Evolutionary conservation across 2,329 filamentous ascomycete genomes (phyloP), one percentile per base, ranked within the genome.

Genomic region (Colletotrichum neosansevieriae): DNA sequence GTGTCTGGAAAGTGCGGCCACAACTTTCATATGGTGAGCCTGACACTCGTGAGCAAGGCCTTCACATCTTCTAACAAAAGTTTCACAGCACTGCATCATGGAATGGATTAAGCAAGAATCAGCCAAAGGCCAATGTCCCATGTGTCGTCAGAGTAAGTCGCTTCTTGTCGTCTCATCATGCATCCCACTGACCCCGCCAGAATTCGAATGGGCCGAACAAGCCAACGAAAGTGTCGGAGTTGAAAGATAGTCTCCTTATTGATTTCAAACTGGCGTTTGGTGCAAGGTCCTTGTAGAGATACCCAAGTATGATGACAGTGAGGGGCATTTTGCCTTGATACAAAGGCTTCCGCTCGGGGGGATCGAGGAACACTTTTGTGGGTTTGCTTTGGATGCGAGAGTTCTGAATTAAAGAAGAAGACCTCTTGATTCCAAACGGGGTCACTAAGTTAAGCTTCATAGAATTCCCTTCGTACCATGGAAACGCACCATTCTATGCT

Each of bases 1-100:
- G 95, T 98, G 72, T 94, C 96, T 70, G 96, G 96, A 49, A 97
- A 95, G 84, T 99, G 96, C 81, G 95, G 94, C 5, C 96, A 99
- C 79, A 97, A 94, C 71, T 99, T 99, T 77, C 96, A 99, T 80
- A 97, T 97, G 93, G 94, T 97, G 80, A 73, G 85, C 49, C 13
- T 6, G 40, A 47, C 12, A 36, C 7, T n/a, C n/a, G n/a, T 34
- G 32, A 40, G 36, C 59, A 65, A 40, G 42, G 38, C 24, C 29
- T 61, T 51, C 50, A 68, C 51, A 17, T 17, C 6, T 21, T 63
- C 73, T 76, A 54, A 76, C 67, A 40, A 24, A 17, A 44, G 6
- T 9, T 32, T 12, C 40, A 47, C 74, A 97, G 94, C 96, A 99
- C 81, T 99, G 96, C 80, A 96, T 99, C 74, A 86, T 92, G 74